Base-by-base conservation (phyloP, 805 yeast genomes). In the Ogataea saltuana region DNA sequence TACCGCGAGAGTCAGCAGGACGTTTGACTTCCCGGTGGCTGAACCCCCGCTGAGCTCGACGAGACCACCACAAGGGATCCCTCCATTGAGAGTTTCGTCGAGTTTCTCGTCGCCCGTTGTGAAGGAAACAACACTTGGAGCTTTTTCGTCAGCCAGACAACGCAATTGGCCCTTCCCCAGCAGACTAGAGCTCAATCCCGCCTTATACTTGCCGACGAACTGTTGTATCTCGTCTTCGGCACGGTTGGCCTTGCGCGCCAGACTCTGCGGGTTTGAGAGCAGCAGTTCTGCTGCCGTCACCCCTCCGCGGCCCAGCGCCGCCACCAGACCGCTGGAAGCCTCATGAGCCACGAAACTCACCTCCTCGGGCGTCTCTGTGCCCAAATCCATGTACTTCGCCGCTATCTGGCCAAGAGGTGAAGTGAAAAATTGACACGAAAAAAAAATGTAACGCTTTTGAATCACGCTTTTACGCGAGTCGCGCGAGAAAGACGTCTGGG, bases 31-130 rank as follows among this genome's bases (percentile, higher is more conserved):
- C 0, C 97, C 98, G 1, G 85, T 75, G 0, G 95, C 86, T 39
- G 95, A 80, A 19, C 83, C 85, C 0, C 98, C 98, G 53, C 80
- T 81, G 3, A 91, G 59, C 65, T 90, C 98, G 0, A 89, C 81
- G 2, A 85, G 59, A 18, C 71, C 63, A 3, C 81, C 77, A 3
- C 75, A 59, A 2, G 67, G 72, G 4, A 84, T 67, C 0, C 90
- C 91, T 17, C 66, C 64, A 29, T 71, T 68, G 4, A 85, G 57
- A 0, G 67, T 45, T 8, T 50, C 55, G 55, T 85, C 90, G 1
- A 85, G 49, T 4, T 49, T 53, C 1, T 56, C 59, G 55, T 75
- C 81, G 0, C 86, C 86, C 0, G 83, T 71, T 6, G 85, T 72
- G 55, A 80, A 72, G 7, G 12, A 19, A 1, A 40, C 18, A 7